phyloP scores from a whole-genome alignment of 257 asterid species.

The Solanum pinnatisectum region DNA sequence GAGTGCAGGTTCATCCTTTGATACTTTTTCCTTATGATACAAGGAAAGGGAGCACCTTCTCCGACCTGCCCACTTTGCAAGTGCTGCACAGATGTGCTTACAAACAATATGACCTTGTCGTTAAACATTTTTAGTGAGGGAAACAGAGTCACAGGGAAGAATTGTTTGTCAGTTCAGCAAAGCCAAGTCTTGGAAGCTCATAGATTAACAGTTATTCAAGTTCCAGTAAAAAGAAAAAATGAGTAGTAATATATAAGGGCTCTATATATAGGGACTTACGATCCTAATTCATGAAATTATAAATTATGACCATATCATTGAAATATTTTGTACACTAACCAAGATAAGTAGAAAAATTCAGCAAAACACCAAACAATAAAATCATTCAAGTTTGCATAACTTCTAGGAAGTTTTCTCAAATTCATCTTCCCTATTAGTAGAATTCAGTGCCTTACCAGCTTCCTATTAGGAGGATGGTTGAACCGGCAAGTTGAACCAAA shows the following conservation, averaged over 20 bases:
- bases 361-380: background rate
- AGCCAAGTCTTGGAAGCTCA: background rate
- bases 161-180: background rate
- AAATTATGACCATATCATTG: too few species aligned
- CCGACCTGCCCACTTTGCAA: background rate
- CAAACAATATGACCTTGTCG: background rate
- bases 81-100: background rate
- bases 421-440: background rate
- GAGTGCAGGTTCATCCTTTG: background rate
- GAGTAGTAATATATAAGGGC: background rate
- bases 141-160: background rate
- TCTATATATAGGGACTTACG: background rate
- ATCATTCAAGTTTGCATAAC: background rate
- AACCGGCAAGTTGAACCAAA: slow-evolving; percentile 82
- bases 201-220: background rate
- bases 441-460: slow-evolving; percentile 40
- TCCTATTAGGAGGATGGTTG: slow-evolving; percentile 77
- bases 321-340: background rate
- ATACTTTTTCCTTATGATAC: background rate
- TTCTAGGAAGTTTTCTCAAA: background rate
- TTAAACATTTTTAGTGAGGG: background rate
- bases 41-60: background rate
- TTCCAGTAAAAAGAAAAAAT: background rate
- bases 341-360: background rate
- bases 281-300: background rate